phyloP scores from a whole-genome alignment of 2,329 filamentous ascomycete genomes.

The Colletotrichum sp. region DNA sequence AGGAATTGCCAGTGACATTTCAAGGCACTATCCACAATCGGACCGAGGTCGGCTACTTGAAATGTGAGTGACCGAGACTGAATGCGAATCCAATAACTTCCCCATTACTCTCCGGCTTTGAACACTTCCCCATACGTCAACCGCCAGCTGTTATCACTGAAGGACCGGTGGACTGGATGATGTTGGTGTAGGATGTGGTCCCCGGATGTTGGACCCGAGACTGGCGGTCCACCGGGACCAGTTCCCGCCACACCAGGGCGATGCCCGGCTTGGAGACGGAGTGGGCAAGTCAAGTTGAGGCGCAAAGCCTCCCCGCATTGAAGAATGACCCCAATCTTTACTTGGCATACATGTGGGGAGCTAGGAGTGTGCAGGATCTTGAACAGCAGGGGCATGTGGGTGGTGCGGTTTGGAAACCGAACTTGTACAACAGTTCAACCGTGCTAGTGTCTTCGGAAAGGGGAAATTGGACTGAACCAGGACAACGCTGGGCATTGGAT shows the following conservation, averaged over 20 bases:
- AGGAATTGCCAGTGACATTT: neutral
- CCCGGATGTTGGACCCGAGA: constrained; percentile 1
- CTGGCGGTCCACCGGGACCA: neutral
- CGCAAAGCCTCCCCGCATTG: neutral
- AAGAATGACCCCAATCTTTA: neutral
- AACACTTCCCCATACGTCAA: neutral
- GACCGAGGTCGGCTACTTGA: neutral
- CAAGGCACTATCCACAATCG: no score
- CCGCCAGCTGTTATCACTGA: neutral
- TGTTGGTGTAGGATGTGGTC: neutral
- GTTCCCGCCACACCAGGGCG: neutral
- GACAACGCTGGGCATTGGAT: neutral
- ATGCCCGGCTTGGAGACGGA: neutral
- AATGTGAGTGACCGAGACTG: neutral
- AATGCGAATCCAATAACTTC: neutral
- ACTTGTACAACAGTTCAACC: neutral
- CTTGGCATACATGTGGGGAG: neutral
- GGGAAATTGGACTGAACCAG: neutral
- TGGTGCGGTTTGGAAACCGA: neutral
- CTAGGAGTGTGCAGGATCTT: neutral
- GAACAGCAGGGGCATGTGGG: neutral
- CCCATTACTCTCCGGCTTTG: fast-evolving
- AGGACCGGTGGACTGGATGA: neutral
- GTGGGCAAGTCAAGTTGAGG: neutral
- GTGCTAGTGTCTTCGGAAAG: neutral